A percentile compares a stretch with the other conserved stretches of the same genome.
Conservation (phyloP, 345 rosid species). For the Acer yangbiense region DNA sequence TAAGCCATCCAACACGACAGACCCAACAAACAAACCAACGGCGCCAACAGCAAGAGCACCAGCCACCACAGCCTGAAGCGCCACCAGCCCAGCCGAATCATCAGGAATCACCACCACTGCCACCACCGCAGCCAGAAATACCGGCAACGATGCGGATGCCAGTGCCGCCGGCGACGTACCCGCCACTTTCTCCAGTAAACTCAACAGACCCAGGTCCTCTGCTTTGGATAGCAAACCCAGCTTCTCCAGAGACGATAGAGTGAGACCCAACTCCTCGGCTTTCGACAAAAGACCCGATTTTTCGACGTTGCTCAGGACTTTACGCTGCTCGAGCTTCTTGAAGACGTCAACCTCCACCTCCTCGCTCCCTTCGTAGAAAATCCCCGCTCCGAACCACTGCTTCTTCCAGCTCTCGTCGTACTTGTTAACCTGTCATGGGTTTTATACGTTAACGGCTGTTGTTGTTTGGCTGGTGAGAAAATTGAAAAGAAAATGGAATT, state of each 20-base stretch:
- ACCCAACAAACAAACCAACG: constrained; percentile 73
- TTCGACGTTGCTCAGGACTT: constrained; percentile 86
- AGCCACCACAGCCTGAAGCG: constrained; percentile 61
- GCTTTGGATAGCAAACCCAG: constrained; percentile 84
- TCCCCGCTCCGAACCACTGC: constrained; percentile 89
- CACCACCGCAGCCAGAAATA: constrained; percentile 68
- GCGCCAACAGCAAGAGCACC: constrained; percentile 70
- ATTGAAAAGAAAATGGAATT: neutral
- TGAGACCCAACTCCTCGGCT: constrained; percentile 74
- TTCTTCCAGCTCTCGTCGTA: constrained; percentile 72
- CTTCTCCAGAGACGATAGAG: constrained; percentile 88
- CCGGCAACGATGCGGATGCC: constrained; percentile 80
- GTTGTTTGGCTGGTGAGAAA: constrained; percentile 4
- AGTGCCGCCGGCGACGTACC: constrained; percentile 63
- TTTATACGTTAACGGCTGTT: neutral
- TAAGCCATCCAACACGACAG: constrained; percentile 73
- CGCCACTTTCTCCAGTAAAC: constrained; percentile 69
- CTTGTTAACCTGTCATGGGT: constrained; percentile 63
- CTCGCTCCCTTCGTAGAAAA: constrained; percentile 86
- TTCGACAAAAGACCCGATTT: constrained; percentile 83
- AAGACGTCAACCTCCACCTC: constrained; percentile 83
- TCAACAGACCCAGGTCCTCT: constrained; percentile 83
- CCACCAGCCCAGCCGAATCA: constrained; percentile 72
- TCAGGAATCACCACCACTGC: constrained; percentile 77
- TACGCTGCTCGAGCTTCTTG: constrained; percentile 84